Evolutionary conservation across 768 basidiomycete genomes (phyloP).

Genomic region (Kwoniella heveanensis): DNA sequence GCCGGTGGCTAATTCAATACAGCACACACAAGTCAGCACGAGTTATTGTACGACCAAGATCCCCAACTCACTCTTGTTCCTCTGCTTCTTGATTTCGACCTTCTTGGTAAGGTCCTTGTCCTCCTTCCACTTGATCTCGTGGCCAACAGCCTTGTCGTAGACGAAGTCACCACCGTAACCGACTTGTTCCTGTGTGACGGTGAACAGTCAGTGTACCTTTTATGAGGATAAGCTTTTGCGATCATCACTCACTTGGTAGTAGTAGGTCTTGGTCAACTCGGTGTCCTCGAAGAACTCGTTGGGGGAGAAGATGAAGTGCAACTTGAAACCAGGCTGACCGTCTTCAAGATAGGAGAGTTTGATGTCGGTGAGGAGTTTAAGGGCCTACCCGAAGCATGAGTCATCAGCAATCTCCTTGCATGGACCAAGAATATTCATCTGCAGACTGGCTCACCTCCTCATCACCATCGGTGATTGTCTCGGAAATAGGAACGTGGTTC

Average conservation of each 20-base stretch:
- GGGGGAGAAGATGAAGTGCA: conserved; percentile 74
- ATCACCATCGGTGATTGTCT: conserved; percentile 92
- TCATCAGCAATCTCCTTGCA: neutral
- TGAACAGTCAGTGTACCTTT: conserved; percentile 4
- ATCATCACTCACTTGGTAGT: conserved; percentile 63
- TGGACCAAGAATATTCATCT: neutral
- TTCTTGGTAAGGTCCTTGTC: conserved; percentile 97
- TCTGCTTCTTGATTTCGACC: conserved; percentile 98
- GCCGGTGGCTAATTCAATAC: conserved; percentile 57
- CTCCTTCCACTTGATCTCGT: conserved; percentile 94
- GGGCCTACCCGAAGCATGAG: conserved; percentile 60
- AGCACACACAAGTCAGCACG: neutral
- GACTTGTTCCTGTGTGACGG: conserved; percentile 65
- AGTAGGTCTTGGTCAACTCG: conserved; percentile 86
- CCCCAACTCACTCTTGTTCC: conserved; percentile 91
- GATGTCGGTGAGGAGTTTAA: conserved; percentile 80
- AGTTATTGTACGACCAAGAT: neutral
- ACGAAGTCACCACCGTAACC: conserved; percentile 97
- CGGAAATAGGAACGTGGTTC: conserved; percentile 82
- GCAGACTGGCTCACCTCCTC: conserved; percentile 57
- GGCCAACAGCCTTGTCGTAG: conserved; percentile 90
- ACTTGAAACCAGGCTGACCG: conserved; percentile 74
- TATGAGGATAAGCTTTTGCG: too few relatives aligned
- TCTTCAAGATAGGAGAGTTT: conserved; percentile 72
- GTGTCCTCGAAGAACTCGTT: conserved; percentile 89